These are phyloP conservation scores for Penicillium subrubescens DNA, from an alignment of 495 filamentous ascomycete species.

Conservation along the genomic window DNA sequence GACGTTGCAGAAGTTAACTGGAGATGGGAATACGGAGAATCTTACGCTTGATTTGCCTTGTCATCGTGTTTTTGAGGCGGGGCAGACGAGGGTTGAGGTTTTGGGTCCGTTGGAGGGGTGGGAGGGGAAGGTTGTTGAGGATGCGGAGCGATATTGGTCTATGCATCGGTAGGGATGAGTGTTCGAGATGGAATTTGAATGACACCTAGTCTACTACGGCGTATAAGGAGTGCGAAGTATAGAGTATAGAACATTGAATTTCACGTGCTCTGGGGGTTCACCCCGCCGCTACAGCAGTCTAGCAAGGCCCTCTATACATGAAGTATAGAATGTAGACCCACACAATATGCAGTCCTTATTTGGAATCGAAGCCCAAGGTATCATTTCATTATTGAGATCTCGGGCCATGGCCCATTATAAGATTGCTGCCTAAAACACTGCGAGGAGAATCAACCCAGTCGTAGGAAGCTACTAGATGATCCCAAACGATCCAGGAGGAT, in stretches of 20 bases:
- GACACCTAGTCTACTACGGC: neutral
- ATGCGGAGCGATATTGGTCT: constrained; percentile 50
- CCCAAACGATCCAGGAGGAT: neutral
- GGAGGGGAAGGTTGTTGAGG: constrained; percentile 46
- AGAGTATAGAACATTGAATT: neutral
- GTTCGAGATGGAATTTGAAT: neutral
- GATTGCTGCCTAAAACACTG: neutral
- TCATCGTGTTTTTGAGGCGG: constrained; percentile 44
- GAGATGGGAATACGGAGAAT: constrained; percentile 52
- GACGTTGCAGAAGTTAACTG: constrained; percentile 45
- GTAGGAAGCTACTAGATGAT: neutral
- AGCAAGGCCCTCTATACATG: neutral
- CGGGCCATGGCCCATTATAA: neutral
- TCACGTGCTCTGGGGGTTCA: neutral
- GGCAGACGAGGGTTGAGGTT: constrained; percentile 51
- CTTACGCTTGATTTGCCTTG: constrained; percentile 56
- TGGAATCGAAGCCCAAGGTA: neutral
- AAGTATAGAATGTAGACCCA: neutral
- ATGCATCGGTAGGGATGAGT: constrained; percentile 17
- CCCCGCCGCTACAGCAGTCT: neutral
- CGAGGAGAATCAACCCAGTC: neutral
- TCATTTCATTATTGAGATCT: neutral
- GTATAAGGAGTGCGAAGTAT: neutral
- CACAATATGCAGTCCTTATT: neutral
- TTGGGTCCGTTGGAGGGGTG: constrained; percentile 47